Evolutionary conservation across 2,329 filamentous ascomycete species (phyloP), one percentile per base, ranked within the genome.

Genomic region (Zalaria sp.): DNA sequence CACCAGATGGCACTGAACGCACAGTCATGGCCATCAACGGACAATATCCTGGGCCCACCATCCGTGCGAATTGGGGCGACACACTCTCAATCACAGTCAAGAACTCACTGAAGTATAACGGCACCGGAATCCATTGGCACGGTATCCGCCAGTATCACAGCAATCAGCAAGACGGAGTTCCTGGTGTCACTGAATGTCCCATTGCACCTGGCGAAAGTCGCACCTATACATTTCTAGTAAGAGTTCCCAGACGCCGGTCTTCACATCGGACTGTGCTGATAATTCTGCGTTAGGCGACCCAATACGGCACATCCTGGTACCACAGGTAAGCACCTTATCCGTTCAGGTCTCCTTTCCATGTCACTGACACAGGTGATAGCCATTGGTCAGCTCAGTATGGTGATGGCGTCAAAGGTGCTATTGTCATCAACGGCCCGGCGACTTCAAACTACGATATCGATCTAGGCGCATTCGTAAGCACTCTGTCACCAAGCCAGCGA

Each of bases 171-270:
- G 75, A 79, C 47, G 77, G 77, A 40, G 73, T 77, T 3, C 60
- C 58, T 10, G 27, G 79, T 76, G 54, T 74, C 25, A 73, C 71
- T 7, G 78, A 85, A 56, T 86, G 81, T 47, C 79, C 81, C 2
- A 75, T 83, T 44, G 64, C 77, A 4, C 79, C 79, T 0, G 73
- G 73, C 25, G 51, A 62, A 10, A 57, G 52, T 5, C 55, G 58
- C 43, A 66, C 59, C 4, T 68, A 68, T 49, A 59, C 49, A n/a
- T 62, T 57, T 51, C 48, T 27, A 28, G 50, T 3, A 3, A 18
- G 18, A 18, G 18, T 18, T 18, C 18, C 18, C 18, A 18, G 18
- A 18, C 18, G 18, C 18, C 18, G 18, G 18, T 18, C 18, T 18
- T 18, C 18, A 18, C 18, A 18, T 18, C 18, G 18, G 18, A 18